Conservation (phyloP, 495 filamentous ascomycete species). For the Mycothermus thermophilus region DNA sequence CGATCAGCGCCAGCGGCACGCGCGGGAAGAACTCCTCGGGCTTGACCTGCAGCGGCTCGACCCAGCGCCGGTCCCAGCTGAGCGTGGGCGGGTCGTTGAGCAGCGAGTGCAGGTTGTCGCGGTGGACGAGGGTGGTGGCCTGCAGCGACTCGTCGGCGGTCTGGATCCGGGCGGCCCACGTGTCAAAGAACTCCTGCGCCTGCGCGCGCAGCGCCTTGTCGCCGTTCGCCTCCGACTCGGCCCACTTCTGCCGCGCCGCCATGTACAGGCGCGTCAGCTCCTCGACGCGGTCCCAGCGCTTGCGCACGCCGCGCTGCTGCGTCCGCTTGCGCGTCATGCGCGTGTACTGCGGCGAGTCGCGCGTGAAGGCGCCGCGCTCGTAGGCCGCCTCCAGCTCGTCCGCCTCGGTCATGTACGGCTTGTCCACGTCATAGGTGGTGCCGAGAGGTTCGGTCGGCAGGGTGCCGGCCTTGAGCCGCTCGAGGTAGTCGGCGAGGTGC, state of each 20-base stretch:
- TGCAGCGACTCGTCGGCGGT: conserved; percentile 4
- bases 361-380: conserved; percentile 5
- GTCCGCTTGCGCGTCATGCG: conserved; percentile 10
- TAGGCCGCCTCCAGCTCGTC: conserved; percentile 21
- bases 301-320: conserved; percentile 15
- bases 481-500: conserved; percentile 14
- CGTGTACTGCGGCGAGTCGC: conserved; percentile 11
- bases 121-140: conserved; percentile 18
- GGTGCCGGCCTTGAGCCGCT: conserved; percentile 5
- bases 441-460: conserved; percentile 3
- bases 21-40: conserved; percentile 45
- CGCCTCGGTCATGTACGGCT: conserved; percentile 18
- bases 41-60: conserved; percentile 35
- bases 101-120: conserved; percentile 35
- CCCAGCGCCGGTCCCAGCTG: conserved; percentile 47
- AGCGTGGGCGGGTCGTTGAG: conserved; percentile 34
- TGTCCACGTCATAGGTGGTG: conserved; percentile 13
- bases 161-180: conserved; percentile 4
- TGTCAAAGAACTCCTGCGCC: background rate
- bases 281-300: conserved; percentile 12
- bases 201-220: background rate
- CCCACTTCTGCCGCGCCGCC: conserved; percentile 9
- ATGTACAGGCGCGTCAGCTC: no score
- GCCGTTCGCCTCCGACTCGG: background rate
- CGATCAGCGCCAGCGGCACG: conserved; percentile 23